Base-by-base conservation (phyloP, 2,329 filamentous ascomycete species). In the Stenocarpella maydis region DNA sequence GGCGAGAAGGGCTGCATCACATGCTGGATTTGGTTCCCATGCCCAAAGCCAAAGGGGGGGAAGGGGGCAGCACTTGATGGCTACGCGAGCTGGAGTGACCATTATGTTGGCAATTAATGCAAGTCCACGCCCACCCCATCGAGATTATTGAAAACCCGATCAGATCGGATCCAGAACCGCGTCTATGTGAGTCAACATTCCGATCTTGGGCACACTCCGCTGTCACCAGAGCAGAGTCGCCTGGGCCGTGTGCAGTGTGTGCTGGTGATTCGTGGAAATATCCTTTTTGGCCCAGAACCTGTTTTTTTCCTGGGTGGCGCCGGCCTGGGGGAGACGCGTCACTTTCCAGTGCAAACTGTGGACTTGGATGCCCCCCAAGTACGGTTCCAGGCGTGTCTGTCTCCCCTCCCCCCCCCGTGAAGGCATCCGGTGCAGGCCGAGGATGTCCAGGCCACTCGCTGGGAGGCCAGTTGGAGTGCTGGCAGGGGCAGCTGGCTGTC, bases 1-100 rank as follows among this genome's bases (percentile, higher is more conserved):
- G 39, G 34, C 24, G 2, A 19, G 8, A 21, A 47, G 50, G 53
- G 64, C 68, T 67, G 65, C 55, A 63, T 64, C 68, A 58, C 65
- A 67, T 64, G 68, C 67, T 43, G 31, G 26, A 3, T 17, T 21
- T 10, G 41, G 2, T 34, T 9, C 10, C 58, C 58, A 28, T 47
- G 15, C 41, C 9, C 28, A 47, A 31, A 34, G 26, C 58, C 7
- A 9, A 21, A 43, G 58, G 12, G 14, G 28, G n/a, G 19, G 21
- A 26, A 7, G 6, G 9, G 31, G 31, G 4, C 4, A 34, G 9
- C 34, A 37, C 34, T 37, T 37, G 34, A 37, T 5, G 34, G 34
- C 12, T 50, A 45, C 24, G 14, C 43, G 58, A 17, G 26, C n/a
- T 21, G 6, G 41, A 24, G 12, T 7, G n/a, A 21, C 43, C 41